Conservation (phyloP, 805 yeast genomes). For the Clavispora santaluciae region DNA sequence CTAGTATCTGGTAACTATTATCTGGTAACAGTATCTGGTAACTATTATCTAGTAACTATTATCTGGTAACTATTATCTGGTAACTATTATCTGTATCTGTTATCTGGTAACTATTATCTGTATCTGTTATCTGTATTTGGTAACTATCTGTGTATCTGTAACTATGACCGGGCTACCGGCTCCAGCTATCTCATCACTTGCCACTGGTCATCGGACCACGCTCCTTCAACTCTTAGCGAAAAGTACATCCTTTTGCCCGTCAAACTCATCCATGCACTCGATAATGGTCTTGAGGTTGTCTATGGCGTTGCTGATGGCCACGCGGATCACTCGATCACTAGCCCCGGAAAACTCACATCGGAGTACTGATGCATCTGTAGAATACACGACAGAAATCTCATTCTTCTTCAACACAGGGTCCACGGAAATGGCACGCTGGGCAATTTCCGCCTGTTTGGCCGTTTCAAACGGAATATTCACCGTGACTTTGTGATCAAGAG, state of each 20-base stretch:
- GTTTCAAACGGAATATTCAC: constrained; percentile 62
- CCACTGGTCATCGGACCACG: too few species aligned
- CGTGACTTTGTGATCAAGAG: constrained; percentile 18
- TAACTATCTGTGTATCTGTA: neutral
- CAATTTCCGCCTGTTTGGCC: constrained; percentile 57
- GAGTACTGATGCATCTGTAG: constrained; percentile 32
- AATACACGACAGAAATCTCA: constrained; percentile 52
- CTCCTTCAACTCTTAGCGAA: neutral
- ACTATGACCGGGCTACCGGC: too few species aligned
- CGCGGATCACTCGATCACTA: constrained; percentile 73
- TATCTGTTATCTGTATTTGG: too few species aligned
- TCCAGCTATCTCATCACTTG: too few species aligned
- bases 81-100: too few species aligned
- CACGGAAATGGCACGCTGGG: constrained; percentile 56
- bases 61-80: too few species aligned
- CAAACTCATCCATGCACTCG: constrained; percentile 76
- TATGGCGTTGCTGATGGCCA: constrained; percentile 75
- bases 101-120: too few species aligned
- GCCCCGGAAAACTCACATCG: constrained; percentile 50
- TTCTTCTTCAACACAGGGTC: constrained; percentile 77
- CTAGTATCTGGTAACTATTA: too few species aligned
- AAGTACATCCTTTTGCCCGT: constrained; percentile 25
- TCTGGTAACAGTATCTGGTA: too few species aligned
- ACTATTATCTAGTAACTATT: too few species aligned
- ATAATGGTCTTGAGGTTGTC: constrained; percentile 73